These are phyloP conservation scores for Cladophialophora immunda DNA, from an alignment of 2,329 filamentous ascomycete species.

Conservation along the genomic window DNA sequence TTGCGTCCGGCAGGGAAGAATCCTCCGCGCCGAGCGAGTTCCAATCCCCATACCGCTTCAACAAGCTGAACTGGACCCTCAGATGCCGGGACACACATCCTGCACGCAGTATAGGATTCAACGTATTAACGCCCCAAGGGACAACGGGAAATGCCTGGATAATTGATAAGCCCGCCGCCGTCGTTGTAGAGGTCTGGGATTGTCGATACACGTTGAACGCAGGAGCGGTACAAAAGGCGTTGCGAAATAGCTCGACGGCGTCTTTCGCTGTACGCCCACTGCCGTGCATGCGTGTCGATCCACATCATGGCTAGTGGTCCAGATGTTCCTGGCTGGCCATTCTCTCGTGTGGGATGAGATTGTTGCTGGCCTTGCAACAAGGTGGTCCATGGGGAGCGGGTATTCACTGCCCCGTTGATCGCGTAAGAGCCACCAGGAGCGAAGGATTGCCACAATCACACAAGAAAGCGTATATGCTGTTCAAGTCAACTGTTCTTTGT, in stretches of 20 bases:
- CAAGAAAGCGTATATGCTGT: neutral
- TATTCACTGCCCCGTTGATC: neutral
- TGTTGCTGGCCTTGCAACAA: neutral
- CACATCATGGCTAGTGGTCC: neutral
- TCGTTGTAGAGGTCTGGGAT: neutral
- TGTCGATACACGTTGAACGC: neutral
- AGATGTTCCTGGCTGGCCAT: neutral
- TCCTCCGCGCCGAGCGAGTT: no score
- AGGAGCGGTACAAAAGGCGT: neutral
- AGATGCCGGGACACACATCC: no score
- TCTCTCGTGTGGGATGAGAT: neutral
- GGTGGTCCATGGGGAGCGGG: neutral
- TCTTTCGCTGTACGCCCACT: neutral
- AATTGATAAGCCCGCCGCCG: no score
- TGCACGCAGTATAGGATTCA: neutral
- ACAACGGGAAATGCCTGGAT: neutral
- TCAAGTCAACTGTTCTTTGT: neutral
- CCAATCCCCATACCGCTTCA: no score
- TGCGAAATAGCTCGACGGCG: neutral
- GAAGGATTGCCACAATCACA: neutral
- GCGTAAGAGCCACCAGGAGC: neutral
- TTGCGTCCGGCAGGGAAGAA: no score
- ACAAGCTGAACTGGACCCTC: no score
- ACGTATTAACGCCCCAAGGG: neutral
- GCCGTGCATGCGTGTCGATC: neutral